Percentiles rank a stretch among this genome's conserved stretches.
Evolutionary conservation across 257 asterid species (phyloP).

Genomic region (Henckelia pumila): DNA sequence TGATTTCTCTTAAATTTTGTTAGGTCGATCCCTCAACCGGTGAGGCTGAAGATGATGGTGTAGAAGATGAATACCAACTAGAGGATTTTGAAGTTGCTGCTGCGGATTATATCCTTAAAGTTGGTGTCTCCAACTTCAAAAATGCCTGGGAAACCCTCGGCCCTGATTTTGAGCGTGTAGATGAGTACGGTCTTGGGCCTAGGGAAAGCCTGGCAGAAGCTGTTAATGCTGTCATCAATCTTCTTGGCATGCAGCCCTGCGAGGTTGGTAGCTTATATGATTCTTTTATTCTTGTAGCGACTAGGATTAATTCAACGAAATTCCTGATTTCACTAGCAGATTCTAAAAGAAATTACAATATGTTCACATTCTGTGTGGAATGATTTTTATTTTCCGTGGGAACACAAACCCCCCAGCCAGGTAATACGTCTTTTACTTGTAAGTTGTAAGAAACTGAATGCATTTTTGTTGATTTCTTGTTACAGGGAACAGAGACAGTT

Average conservation of each 20-base stretch:
- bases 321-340: not conserved
- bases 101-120: constrained; percentile 87
- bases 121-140: constrained; percentile 90
- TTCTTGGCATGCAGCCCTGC: constrained; percentile 98
- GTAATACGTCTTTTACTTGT: not conserved
- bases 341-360: not conserved
- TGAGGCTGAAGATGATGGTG: constrained; percentile 98
- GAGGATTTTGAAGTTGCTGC: constrained; percentile 93
- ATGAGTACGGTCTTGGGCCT: constrained; percentile 97
- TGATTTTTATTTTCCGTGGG: not conserved
- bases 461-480: constrained; percentile 10
- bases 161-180: constrained; percentile 67
- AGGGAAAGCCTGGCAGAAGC: constrained; percentile 89
- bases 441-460: not conserved
- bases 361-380: not conserved
- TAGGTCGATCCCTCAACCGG: constrained; percentile 96
- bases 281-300: not conserved
- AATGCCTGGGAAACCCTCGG: constrained; percentile 96
- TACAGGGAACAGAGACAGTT: constrained; percentile 88
- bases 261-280: constrained; percentile 56
- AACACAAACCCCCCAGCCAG: not conserved
- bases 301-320: not conserved
- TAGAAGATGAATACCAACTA: constrained; percentile 95
- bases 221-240: constrained; percentile 78
- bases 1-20: constrained; percentile 3